These are phyloP conservation scores for Fusarium tricinctum DNA, from an alignment of 2,329 filamentous ascomycete species.

Conservation along the genomic window DNA sequence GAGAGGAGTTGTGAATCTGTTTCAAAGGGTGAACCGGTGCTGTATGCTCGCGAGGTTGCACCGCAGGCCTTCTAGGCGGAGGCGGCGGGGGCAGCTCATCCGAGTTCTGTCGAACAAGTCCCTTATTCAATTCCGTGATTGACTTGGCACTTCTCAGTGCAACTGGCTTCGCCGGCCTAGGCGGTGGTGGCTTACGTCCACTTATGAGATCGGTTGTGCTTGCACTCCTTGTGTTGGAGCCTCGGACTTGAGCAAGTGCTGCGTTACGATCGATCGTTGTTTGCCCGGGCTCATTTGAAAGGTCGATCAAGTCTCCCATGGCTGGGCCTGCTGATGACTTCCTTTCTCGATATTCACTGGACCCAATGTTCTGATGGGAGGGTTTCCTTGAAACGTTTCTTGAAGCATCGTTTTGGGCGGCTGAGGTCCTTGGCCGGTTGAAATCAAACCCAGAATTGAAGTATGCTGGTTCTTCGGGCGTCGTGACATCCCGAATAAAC, in stretches of 20 bases:
- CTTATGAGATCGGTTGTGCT: slow-evolving; percentile 52
- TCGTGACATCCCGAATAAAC: slow-evolving; percentile 97
- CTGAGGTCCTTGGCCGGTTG: slow-evolving; percentile 47
- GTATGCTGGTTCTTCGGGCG: slow-evolving; percentile 76
- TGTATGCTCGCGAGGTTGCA: slow-evolving; percentile 37
- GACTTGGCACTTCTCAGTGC: slow-evolving; percentile 65
- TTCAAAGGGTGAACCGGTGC: slow-evolving; percentile 56
- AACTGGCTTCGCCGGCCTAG: slow-evolving; percentile 70
- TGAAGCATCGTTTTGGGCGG: slow-evolving; percentile 47
- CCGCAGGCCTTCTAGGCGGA: slow-evolving; percentile 53
- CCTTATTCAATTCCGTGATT: slow-evolving; percentile 47
- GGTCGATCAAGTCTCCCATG: slow-evolving; percentile 73
- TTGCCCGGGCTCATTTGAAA: slow-evolving; percentile 66
- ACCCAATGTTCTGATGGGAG: slow-evolving; percentile 50
- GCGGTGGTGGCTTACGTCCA: slow-evolving; percentile 61
- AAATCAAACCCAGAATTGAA: slow-evolving; percentile 74
- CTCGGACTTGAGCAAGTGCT: slow-evolving; percentile 51
- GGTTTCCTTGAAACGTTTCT: slow-evolving; percentile 31
- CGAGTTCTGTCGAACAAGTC: slow-evolving; percentile 37
- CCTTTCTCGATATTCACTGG: slow-evolving; percentile 32
- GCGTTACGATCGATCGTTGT: slow-evolving; percentile 54
- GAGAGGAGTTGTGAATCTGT: slow-evolving; percentile 59
- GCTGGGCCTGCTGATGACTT: slow-evolving; percentile 54
- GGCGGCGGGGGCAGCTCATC: slow-evolving; percentile 52
- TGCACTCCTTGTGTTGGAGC: slow-evolving; percentile 37